These are phyloP conservation scores for Thuja plicata DNA, from an alignment of 83 land plant species.

Conservation along the genomic window DNA sequence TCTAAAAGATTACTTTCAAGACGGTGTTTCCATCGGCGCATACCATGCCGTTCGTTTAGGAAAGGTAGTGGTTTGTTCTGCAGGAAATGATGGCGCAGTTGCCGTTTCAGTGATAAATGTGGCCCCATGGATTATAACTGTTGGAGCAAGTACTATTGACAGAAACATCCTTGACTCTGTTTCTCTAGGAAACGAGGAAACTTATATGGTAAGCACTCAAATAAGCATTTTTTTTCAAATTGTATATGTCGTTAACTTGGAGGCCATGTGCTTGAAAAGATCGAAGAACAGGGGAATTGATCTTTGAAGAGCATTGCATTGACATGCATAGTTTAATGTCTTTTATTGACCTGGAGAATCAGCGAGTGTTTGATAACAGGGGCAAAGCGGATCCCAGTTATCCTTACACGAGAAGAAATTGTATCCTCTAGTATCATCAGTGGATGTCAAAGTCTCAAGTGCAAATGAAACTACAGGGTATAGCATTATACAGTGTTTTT, in stretches of 20 bases:
- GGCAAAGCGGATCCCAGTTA: slow-evolving; percentile 1
- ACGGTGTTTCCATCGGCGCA: slow-evolving; percentile 20
- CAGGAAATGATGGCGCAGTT: slow-evolving; percentile 18
- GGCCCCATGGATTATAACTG: slow-evolving; percentile 27
- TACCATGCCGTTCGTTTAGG: slow-evolving; percentile 20
- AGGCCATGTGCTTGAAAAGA: background rate
- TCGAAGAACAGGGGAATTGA: background rate
- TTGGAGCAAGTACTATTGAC: slow-evolving; percentile 26
- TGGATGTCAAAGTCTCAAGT: background rate
- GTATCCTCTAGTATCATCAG: slow-evolving; percentile 19
- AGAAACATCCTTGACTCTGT: background rate
- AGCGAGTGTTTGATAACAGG: slow-evolving; percentile 12
- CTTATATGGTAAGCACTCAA: slow-evolving; percentile 15
- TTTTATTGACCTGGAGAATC: background rate
- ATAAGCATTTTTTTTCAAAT: background rate
- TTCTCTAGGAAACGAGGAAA: slow-evolving; percentile 11
- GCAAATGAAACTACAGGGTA: slow-evolving; percentile 14
- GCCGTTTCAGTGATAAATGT: slow-evolving; percentile 12
- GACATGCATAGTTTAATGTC: background rate
- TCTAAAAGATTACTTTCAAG: background rate
- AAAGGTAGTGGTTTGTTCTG: slow-evolving; percentile 21
- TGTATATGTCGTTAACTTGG: background rate
- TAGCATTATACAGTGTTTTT: background rate
- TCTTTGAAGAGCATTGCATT: background rate
- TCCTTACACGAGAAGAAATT: background rate